Evolutionary conservation across 2,329 filamentous ascomycete genomes (phyloP).

Genomic region (Exophiala calicioides): DNA sequence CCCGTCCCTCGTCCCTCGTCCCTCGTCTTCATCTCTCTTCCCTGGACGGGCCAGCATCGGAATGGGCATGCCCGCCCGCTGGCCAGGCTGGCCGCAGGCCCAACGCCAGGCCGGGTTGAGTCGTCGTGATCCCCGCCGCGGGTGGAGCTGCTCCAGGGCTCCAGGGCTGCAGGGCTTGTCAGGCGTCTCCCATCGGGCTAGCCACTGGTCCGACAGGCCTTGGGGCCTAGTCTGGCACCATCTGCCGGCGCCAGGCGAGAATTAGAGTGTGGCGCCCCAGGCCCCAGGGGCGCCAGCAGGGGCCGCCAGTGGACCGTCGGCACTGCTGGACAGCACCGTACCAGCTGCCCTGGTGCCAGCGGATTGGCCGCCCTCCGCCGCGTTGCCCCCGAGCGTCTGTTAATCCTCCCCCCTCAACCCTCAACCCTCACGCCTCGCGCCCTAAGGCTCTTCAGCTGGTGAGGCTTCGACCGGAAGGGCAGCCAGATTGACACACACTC

Average conservation of each 20-base stretch:
- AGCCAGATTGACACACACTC: too few relatives aligned
- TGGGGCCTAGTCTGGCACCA: conserved; percentile 22
- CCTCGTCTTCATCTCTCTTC: too few relatives aligned
- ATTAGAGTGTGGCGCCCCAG: conserved; percentile 29
- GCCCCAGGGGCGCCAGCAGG: conserved; percentile 10
- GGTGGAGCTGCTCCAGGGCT: conserved; percentile 9
- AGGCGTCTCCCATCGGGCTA: conserved; percentile 16
- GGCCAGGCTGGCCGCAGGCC: too few relatives aligned
- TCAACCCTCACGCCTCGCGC: too few relatives aligned
- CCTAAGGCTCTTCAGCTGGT: too few relatives aligned
- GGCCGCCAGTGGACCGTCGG: too few relatives aligned
- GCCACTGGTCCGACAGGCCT: conserved; percentile 28
- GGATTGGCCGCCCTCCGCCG: conserved; percentile 21
- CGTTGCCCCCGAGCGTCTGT: too few relatives aligned
- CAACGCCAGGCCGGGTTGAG: background rate
- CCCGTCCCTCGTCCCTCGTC: too few relatives aligned
- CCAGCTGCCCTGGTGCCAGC: conserved; percentile 5
- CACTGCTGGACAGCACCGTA: conserved; percentile 5
- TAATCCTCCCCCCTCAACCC: too few relatives aligned
- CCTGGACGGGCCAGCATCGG: conserved; percentile 15
- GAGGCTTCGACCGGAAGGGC: too few relatives aligned
- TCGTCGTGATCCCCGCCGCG: conserved; percentile 10
- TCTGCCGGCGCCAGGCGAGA: conserved; percentile 27
- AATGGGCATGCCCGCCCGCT: conserved; percentile 17
- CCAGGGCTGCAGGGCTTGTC: background rate